Conservation (phyloP, 495 filamentous ascomycete genomes). For the Xylaria intraflava region DNA sequence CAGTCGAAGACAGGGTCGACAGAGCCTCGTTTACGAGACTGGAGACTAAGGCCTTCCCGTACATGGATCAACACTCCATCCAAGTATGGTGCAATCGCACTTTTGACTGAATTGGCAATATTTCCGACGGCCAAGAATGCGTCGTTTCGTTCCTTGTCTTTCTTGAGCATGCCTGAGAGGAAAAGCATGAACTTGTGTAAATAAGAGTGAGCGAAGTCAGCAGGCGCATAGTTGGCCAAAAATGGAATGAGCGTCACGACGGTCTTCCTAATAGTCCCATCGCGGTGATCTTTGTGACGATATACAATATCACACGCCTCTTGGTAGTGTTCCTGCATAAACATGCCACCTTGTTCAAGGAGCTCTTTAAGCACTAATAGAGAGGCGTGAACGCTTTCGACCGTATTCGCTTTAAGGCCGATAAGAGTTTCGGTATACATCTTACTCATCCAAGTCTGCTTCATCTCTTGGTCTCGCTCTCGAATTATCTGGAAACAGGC, state of each 20-base stretch:
- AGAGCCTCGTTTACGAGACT: constrained; percentile 64
- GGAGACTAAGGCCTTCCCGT: constrained; percentile 78
- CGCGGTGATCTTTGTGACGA: constrained; percentile 83
- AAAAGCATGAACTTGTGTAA: constrained; percentile 96
- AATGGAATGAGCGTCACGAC: constrained; percentile 86
- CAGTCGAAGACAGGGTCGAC: constrained; percentile 96
- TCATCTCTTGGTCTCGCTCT: constrained; percentile 76
- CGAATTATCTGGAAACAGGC: constrained; percentile 92
- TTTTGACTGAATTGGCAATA: constrained; percentile 91
- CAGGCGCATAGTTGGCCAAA: constrained; percentile 84
- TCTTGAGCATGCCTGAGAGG: constrained; percentile 89
- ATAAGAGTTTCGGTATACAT: constrained; percentile 76
- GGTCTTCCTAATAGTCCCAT: constrained; percentile 76
- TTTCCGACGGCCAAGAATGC: constrained; percentile 93
- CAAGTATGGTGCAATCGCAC: constrained; percentile 87
- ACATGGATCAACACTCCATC: constrained; percentile 90
- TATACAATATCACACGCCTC: constrained; percentile 88
- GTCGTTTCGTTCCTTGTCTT: constrained; percentile 83
- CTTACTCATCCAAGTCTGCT: constrained; percentile 76
- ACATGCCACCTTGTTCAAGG: constrained; percentile 91
- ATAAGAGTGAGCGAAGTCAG: constrained; percentile 73
- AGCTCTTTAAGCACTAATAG: constrained; percentile 87
- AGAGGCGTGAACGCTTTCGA: constrained; percentile 85
- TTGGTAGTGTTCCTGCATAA: constrained; percentile 85
- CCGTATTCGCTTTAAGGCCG: constrained; percentile 69